Evolutionary conservation across 1,284 basidiomycete species (phyloP).

Genomic region (Spongispora temasekensis): DNA sequence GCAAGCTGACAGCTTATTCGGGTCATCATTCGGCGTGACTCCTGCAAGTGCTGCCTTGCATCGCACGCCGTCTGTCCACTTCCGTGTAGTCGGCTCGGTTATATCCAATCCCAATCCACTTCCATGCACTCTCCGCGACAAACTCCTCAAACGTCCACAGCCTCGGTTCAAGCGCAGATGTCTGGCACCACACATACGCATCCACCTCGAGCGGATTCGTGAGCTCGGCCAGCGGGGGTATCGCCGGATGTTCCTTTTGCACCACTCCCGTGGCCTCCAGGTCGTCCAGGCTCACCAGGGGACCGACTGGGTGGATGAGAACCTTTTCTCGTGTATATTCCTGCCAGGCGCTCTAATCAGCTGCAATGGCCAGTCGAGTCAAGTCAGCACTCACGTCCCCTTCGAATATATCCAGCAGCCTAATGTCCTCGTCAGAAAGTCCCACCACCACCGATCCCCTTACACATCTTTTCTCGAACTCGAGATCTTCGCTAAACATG

Average conservation of each 20-base stretch:
- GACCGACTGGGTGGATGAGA: constrained; percentile 52
- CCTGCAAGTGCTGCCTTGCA: too few species aligned
- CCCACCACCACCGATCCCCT: constrained; percentile 73
- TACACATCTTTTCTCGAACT: constrained; percentile 54
- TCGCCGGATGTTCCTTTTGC: constrained; percentile 42
- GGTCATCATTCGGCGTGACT: constrained; percentile 16
- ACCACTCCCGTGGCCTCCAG: constrained; percentile 29
- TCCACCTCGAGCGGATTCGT: constrained; percentile 47
- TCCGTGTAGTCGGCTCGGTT: constrained; percentile 44
- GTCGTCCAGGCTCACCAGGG: constrained; percentile 41
- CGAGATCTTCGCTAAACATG: constrained; percentile 48
- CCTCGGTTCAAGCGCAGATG: constrained; percentile 50
- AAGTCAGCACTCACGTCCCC: constrained; percentile 58
- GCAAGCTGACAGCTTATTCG: not conserved
- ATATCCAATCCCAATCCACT: constrained; percentile 58
- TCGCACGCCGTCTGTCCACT: constrained; percentile 44
- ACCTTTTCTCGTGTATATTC: constrained; percentile 68
- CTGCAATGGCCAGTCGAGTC: not conserved
- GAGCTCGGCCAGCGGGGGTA: constrained; percentile 42
- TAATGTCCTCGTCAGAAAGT: constrained; percentile 58
- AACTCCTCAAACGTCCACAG: constrained; percentile 82
- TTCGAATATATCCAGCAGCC: constrained; percentile 74
- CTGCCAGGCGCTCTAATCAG: constrained; percentile 40
- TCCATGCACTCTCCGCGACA: constrained; percentile 65
- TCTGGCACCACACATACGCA: constrained; percentile 69